phyloP scores from a whole-genome alignment of 129 eudicot species.

The Heracleum sosnowskyi region DNA sequence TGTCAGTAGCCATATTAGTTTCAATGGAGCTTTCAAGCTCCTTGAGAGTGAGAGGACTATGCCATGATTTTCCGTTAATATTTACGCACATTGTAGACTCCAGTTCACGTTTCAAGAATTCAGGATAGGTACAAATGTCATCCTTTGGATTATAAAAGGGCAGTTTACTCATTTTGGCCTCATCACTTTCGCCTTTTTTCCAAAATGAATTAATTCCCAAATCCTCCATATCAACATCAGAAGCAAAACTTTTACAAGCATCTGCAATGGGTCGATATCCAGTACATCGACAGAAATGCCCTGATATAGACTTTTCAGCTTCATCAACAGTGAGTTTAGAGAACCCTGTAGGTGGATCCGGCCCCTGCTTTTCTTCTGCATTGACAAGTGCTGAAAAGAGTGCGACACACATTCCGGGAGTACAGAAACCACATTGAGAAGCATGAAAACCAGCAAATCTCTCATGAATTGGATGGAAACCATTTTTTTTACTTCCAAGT shows the following conservation, averaged over 20 bases:
- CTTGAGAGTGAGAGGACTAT: constrained; percentile 44
- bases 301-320: constrained; percentile 76
- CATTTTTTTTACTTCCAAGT: constrained; percentile 70
- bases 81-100: constrained; percentile 25
- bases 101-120: constrained; percentile 36
- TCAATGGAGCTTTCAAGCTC: constrained; percentile 52
- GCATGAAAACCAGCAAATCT: constrained; percentile 89
- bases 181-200: constrained; percentile 48
- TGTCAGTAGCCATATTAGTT: constrained; percentile 13
- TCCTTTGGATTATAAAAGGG: constrained; percentile 51
- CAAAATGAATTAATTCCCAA: constrained; percentile 79
- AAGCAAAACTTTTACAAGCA: constrained; percentile 86
- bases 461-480: constrained; percentile 87
- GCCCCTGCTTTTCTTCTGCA: constrained; percentile 44
- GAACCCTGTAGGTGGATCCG: constrained; percentile 46
- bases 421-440: constrained; percentile 93
- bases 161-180: constrained; percentile 38
- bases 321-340: constrained; percentile 64
- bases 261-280: constrained; percentile 94
- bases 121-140: constrained; percentile 44
- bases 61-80: constrained; percentile 44
- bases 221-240: constrained; percentile 85
- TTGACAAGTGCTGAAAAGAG: constrained; percentile 79
- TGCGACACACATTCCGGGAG: constrained; percentile 90
- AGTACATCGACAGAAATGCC: constrained; percentile 90